phyloP scores from a whole-genome alignment of 148 eudicot genomes.

The Rhododendron henanense region DNA sequence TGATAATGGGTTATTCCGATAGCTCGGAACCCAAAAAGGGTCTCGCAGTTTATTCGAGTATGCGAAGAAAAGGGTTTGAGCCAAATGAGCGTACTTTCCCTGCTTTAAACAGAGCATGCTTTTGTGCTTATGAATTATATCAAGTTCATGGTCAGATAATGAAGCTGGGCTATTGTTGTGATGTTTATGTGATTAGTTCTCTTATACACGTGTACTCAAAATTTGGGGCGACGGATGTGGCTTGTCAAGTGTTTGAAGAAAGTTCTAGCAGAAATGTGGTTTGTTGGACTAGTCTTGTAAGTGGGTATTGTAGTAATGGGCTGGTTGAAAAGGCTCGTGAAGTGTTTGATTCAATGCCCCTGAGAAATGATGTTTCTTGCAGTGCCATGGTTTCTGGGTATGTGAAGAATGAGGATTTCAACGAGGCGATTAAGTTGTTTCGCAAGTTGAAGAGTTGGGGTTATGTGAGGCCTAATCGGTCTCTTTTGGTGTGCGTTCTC shows the following conservation, averaged over 20 bases:
- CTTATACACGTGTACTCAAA: slow-evolving; percentile 19
- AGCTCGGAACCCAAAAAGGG: slow-evolving; percentile 22
- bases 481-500: slow-evolving; percentile 22
- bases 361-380: slow-evolving; percentile 24
- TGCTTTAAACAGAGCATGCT: slow-evolving; percentile 17
- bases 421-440: slow-evolving; percentile 29
- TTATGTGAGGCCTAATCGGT: slow-evolving; percentile 19
- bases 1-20: slow-evolving; percentile 30
- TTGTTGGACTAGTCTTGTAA: slow-evolving; percentile 35
- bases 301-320: slow-evolving; percentile 23
- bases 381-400: slow-evolving; percentile 39
- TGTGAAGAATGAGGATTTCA: slow-evolving; percentile 20
- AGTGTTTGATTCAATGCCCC: slow-evolving; percentile 27
- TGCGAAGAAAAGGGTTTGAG: slow-evolving; percentile 17
- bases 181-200: slow-evolving; percentile 28
- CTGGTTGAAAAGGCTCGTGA: slow-evolving; percentile 22
- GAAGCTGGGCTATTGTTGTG: slow-evolving; percentile 20
- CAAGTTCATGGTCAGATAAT: slow-evolving; percentile 25
- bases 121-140: background rate
- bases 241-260: slow-evolving; percentile 25
- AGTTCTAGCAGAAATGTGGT: slow-evolving; percentile 22
- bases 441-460: slow-evolving; percentile 16
- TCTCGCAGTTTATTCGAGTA: slow-evolving; percentile 18
- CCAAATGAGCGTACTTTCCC: slow-evolving; percentile 31
- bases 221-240: slow-evolving; percentile 8